phyloP scores from a whole-genome alignment of 179 eudicot genomes.

The Actinidia chinensis region DNA sequence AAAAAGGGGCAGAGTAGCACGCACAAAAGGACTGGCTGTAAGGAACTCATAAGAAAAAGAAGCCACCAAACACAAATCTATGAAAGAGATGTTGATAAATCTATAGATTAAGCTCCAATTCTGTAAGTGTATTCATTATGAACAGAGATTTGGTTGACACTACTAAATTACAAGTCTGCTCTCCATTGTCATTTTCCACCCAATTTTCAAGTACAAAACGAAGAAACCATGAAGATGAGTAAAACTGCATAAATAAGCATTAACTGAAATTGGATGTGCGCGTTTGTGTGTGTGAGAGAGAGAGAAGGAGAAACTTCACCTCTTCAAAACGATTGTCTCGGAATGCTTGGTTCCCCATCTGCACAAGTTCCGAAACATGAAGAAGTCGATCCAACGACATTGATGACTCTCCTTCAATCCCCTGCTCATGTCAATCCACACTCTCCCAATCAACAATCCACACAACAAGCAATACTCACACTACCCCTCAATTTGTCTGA shows the following conservation, averaged over 20 bases:
- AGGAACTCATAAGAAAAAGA: not conserved
- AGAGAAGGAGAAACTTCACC: slow-evolving; percentile 35
- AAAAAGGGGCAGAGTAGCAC: not conserved
- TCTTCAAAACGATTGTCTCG: slow-evolving; percentile 61
- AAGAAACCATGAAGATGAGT: not conserved
- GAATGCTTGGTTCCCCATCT: slow-evolving; percentile 71
- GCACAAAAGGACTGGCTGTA: not conserved
- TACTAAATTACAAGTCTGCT: not conserved
- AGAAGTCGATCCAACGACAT: slow-evolving; percentile 58
- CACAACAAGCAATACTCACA: not conserved
- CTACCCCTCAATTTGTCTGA: not conserved
- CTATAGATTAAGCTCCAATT: not conserved
- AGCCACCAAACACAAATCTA: not conserved
- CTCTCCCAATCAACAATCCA: not conserved
- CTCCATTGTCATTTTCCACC: not conserved
- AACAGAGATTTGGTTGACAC: not conserved
- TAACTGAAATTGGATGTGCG: not conserved
- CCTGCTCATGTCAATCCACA: slow-evolving; percentile 46
- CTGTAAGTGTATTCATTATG: no score
- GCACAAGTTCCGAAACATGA: slow-evolving; percentile 63
- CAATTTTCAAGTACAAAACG: not conserved
- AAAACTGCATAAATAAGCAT: not conserved
- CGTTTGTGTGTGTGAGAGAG: not conserved
- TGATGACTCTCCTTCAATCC: slow-evolving; percentile 45
- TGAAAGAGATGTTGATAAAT: not conserved